A percentile compares a stretch with the other conserved stretches of the same genome.
Conservation (phyloP, 2,329 filamentous ascomycete genomes). For the Hirsutella minnesotensis region DNA sequence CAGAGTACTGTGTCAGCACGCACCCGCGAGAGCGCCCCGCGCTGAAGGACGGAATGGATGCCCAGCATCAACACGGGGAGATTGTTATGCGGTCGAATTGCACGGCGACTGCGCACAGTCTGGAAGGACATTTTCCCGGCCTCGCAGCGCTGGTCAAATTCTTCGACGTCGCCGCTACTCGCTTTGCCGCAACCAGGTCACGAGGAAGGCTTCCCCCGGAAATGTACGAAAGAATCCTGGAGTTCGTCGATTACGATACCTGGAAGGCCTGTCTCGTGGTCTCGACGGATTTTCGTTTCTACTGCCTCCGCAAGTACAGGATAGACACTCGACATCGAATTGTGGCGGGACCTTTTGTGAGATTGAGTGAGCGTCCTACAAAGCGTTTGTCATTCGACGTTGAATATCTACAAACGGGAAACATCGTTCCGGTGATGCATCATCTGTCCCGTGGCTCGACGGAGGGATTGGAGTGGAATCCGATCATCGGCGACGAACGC, state of each 20-base stretch:
- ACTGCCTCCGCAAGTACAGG: conserved; percentile 8
- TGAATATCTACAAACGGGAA: conserved; percentile 7
- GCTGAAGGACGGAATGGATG: conserved; percentile 2
- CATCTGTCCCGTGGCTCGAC: too few relatives aligned
- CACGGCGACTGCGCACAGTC: not conserved
- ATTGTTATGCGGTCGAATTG: not conserved
- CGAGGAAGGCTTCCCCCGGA: conserved; percentile 6
- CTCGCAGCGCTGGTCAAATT: conserved; percentile 11
- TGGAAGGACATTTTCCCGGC: conserved; percentile 6
- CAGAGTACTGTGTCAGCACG: conserved; percentile 5
- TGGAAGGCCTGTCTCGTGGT: conserved; percentile 9
- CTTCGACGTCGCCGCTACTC: conserved; percentile 8
- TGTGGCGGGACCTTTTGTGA: conserved; percentile 3
- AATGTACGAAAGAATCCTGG: too few relatives aligned
- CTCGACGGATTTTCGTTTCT: conserved; percentile 5
- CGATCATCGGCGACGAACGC: conserved; percentile 3
- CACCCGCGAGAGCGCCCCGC: conserved; percentile 7
- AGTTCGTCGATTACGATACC: conserved; percentile 10
- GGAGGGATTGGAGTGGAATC: conserved; percentile 3
- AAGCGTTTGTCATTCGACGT: conserved; percentile 4
- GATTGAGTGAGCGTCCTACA: not conserved
- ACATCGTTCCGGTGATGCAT: conserved; percentile 1
- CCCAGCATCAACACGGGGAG: not conserved
- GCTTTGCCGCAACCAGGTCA: conserved; percentile 4
- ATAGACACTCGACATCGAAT: conserved; percentile 7